Evolutionary conservation across 2,329 filamentous ascomycete genomes (phyloP).

Genomic region (Alternaria arbusti): DNA sequence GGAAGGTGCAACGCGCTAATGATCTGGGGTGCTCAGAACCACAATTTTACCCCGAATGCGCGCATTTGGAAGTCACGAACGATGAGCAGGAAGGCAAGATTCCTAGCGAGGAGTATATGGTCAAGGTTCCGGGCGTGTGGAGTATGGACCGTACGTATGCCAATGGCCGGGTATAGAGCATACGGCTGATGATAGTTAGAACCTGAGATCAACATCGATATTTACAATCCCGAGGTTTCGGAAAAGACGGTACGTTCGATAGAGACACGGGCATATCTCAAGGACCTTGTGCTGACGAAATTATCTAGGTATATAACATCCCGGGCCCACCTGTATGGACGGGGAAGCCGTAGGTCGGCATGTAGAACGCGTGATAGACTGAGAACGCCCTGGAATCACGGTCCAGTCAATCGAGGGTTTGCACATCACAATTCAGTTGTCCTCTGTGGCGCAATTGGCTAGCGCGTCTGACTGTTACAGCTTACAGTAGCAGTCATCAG

Average conservation of each 20-base stretch:
- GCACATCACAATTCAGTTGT: constrained; percentile 17
- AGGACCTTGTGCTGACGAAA: neutral
- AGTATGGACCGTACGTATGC: constrained; percentile 36
- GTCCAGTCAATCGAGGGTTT: neutral
- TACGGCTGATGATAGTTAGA: constrained; percentile 23
- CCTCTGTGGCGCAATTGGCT: constrained; percentile 60
- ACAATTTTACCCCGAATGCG: constrained; percentile 42
- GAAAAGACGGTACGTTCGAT: constrained; percentile 27
- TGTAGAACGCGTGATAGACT: neutral
- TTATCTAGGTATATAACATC: constrained; percentile 18
- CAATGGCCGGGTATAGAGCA: neutral
- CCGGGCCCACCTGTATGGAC: constrained; percentile 23
- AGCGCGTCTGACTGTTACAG: constrained; percentile 67
- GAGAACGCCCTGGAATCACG: neutral
- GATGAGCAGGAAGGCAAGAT: constrained; percentile 17
- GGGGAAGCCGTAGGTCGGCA: neutral
- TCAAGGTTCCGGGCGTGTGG: constrained; percentile 39
- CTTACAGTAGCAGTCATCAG: constrained; percentile 25
- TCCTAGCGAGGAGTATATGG: constrained; percentile 25
- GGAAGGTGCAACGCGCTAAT: neutral
- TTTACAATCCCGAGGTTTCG: constrained; percentile 27
- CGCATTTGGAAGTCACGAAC: constrained; percentile 34
- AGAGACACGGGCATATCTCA: neutral
- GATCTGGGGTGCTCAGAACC: constrained; percentile 9
- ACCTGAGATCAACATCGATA: constrained; percentile 40